These are phyloP conservation scores for Ottelia alismoides DNA, from an alignment of 106 monocot species.

Conservation along the genomic window DNA sequence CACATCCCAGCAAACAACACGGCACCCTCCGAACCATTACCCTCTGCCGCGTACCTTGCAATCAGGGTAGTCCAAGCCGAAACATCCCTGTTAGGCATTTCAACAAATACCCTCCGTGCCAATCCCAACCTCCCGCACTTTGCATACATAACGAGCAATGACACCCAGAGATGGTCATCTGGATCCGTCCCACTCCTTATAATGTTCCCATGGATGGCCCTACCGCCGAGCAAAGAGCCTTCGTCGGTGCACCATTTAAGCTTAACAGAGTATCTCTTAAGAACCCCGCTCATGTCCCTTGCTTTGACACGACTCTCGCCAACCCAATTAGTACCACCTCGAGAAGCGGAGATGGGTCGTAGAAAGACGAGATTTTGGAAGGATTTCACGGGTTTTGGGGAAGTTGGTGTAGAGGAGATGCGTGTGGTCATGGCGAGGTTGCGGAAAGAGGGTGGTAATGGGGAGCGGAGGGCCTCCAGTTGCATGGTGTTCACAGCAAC, in stretches of 20 bases:
- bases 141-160: constrained; percentile 16
- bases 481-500: too few relatives aligned
- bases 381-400: not conserved
- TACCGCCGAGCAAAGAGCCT: constrained; percentile 7
- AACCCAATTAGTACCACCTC: not conserved
- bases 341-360: not conserved
- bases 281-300: not conserved
- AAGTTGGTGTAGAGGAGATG: not conserved
- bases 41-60: constrained; percentile 7
- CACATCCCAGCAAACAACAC: constrained; percentile 22
- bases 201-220: constrained; percentile 13
- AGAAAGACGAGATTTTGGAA: not conserved
- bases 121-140: constrained; percentile 6
- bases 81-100: constrained; percentile 23
- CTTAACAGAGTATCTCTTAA: constrained; percentile 7
- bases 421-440: not conserved
- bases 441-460: not conserved
- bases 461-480: not conserved
- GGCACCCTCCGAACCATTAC: constrained; percentile 2
- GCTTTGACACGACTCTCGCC: too few relatives aligned
- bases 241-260: constrained; percentile 12
- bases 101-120: constrained; percentile 17
- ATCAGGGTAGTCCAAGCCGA: constrained; percentile 24
- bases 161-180: constrained; percentile 23
- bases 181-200: constrained; percentile 4